phyloP scores from a whole-genome alignment of 208 protist genomes.

The Phytomonas sp. region DNA sequence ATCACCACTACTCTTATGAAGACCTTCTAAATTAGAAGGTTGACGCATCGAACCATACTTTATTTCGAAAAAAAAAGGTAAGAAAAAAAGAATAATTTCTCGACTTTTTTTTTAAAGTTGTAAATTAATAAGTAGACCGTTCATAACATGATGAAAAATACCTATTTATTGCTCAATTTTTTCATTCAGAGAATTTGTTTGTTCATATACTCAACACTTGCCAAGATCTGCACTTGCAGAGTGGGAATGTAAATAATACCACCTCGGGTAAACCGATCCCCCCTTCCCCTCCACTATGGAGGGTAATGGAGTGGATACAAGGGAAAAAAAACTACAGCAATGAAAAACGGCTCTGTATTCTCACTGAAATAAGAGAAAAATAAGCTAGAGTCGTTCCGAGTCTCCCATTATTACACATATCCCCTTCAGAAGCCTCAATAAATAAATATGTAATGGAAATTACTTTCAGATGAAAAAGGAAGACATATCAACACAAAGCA shows the following conservation, averaged over 20 bases:
- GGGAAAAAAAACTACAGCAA: neutral
- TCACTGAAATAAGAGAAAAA: neutral
- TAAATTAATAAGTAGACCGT: neutral
- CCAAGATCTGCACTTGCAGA: neutral
- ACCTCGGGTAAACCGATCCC: neutral
- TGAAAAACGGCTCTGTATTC: neutral
- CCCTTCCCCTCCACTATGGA: neutral
- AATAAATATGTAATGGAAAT: neutral
- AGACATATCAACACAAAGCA: neutral
- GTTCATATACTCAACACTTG: neutral
- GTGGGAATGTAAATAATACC: neutral
- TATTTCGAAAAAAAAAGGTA: neutral
- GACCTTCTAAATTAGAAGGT: neutral
- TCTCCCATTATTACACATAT: neutral
- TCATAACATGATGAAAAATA: neutral
- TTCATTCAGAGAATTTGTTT: neutral
- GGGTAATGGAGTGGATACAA: neutral
- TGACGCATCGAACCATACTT: neutral
- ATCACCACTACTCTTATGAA: neutral
- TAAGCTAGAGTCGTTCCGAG: neutral
- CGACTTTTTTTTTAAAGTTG: neutral
- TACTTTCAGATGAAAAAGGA: neutral
- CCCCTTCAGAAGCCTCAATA: neutral
- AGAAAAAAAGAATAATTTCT: constrained; percentile 1
- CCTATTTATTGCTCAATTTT: neutral